Percentiles rank a stretch among this genome's conserved stretches.
These are phyloP conservation scores for Cutaneotrichosporon mucoides DNA, from an alignment of 1,284 basidiomycete species.

Conservation along the genomic window DNA sequence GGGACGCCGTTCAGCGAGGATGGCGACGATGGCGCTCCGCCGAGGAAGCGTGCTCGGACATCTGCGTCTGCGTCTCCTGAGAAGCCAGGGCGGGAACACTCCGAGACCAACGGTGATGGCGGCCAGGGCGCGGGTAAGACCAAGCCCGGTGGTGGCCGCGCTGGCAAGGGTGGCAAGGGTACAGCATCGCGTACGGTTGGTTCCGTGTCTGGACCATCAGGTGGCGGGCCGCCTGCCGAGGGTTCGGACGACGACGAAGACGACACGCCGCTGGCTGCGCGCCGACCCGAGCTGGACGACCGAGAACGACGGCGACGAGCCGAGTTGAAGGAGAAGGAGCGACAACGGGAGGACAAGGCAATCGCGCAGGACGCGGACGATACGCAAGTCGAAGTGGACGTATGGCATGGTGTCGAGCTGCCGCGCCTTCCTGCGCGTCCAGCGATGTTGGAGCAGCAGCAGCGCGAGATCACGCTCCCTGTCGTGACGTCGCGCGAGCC, in stretches of 20 bases:
- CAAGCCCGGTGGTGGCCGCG: background rate
- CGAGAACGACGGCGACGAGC: constrained; percentile 50
- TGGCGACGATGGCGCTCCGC: constrained; percentile 28
- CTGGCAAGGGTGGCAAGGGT: background rate
- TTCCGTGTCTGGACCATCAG: background rate
- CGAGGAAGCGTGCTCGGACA: constrained; percentile 19
- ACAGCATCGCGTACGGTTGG: constrained; percentile 17
- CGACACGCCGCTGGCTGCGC: constrained; percentile 31
- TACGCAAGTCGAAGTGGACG: constrained; percentile 31
- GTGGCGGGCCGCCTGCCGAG: background rate
- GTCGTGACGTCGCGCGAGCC: constrained; percentile 78
- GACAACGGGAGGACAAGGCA: constrained; percentile 66
- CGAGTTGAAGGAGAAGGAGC: constrained; percentile 55
- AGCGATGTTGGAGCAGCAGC: constrained; percentile 75
- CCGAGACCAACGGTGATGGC: constrained; percentile 21
- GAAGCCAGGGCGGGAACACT: constrained; percentile 6
- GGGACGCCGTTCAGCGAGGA: constrained; percentile 18
- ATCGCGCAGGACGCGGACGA: constrained; percentile 56
- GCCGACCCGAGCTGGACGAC: constrained; percentile 39
- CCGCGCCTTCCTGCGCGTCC: constrained; percentile 55
- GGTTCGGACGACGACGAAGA: constrained; percentile 36
- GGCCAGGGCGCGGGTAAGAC: constrained; percentile 29
- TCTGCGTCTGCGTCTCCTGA: constrained; percentile 11
- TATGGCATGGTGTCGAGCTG: constrained; percentile 45
- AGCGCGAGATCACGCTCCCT: constrained; percentile 76